Evolutionary conservation across 768 basidiomycete genomes (phyloP).

Genomic region (Mycena rosella): DNA sequence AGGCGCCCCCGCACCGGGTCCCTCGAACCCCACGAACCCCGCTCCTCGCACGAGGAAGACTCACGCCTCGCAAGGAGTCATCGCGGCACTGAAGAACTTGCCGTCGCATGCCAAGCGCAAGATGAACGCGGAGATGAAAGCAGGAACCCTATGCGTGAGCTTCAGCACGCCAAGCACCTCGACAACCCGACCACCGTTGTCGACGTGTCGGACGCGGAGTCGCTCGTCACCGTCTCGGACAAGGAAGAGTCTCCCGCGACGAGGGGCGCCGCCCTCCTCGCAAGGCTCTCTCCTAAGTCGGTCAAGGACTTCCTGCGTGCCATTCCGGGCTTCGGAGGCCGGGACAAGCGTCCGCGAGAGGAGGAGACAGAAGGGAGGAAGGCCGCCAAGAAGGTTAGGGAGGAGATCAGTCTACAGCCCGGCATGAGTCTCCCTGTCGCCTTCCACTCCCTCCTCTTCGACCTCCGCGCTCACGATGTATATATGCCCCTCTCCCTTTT

Average conservation of each 20-base stretch:
- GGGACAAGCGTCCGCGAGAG: not conserved
- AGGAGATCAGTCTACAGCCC: not conserved
- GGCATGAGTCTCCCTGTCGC: conserved; percentile 1
- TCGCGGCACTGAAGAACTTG: not conserved
- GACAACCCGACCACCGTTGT: too few relatives aligned
- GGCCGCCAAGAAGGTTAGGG: not conserved
- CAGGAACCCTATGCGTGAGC: not conserved
- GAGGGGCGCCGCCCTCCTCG: not conserved
- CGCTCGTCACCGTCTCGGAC: too few relatives aligned
- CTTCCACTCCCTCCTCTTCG: conserved; percentile 1
- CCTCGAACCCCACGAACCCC: not conserved
- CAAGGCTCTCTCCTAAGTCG: not conserved
- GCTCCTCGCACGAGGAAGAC: not conserved
- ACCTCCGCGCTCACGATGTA: not conserved
- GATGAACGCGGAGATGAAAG: not conserved
- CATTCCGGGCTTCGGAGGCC: not conserved
- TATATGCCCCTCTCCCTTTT: conserved; percentile 14
- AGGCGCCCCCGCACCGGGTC: too few relatives aligned
- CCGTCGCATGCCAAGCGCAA: not conserved
- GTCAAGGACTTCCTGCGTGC: not conserved
- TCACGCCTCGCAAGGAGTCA: not conserved
- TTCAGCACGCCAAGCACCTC: not conserved
- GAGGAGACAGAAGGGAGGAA: not conserved
- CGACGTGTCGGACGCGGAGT: too few relatives aligned
- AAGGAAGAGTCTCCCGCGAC: not conserved